phyloP scores from a whole-genome alignment of 805 yeast genomes.

The Blastobotrys chiropterorum region DNA sequence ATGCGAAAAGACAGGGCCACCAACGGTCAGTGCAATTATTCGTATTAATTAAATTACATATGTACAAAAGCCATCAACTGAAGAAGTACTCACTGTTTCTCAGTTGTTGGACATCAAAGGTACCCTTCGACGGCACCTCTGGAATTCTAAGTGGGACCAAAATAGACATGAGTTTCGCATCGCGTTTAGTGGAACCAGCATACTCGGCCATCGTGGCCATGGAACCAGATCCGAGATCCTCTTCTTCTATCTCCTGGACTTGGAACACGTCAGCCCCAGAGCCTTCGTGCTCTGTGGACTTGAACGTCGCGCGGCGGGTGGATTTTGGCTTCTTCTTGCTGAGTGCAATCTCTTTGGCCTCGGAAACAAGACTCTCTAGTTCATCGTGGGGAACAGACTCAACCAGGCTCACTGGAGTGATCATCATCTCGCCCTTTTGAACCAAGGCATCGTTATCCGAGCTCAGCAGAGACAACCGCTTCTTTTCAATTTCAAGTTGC shows the following conservation, averaged over 20 bases:
- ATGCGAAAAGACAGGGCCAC: no score
- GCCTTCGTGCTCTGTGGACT: conserved; percentile 31
- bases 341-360: conserved; percentile 21
- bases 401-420: conserved; percentile 61
- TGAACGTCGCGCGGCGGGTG: conserved; percentile 6
- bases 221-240: conserved; percentile 15
- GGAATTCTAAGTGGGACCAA: conserved; percentile 69
- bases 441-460: conserved; percentile 41
- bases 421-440: conserved; percentile 45
- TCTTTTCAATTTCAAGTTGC: conserved; percentile 65
- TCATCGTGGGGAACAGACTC: conserved; percentile 21
- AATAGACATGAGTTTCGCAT: conserved; percentile 24
- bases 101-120: conserved; percentile 70
- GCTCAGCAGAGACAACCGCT: conserved; percentile 48
- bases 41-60: not conserved
- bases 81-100: conserved; percentile 78
- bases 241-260: conserved; percentile 20
- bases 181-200: conserved; percentile 1
- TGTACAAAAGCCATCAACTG: conserved; percentile 8
- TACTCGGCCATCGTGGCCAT: conserved; percentile 6
- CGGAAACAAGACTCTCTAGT: conserved; percentile 29
- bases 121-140: conserved; percentile 70
- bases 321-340: conserved; percentile 11
- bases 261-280: conserved; percentile 25
- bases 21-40: no score